These are phyloP conservation scores for Myxozyma geophila DNA, from an alignment of 805 yeast genomes.

Conservation along the genomic window DNA sequence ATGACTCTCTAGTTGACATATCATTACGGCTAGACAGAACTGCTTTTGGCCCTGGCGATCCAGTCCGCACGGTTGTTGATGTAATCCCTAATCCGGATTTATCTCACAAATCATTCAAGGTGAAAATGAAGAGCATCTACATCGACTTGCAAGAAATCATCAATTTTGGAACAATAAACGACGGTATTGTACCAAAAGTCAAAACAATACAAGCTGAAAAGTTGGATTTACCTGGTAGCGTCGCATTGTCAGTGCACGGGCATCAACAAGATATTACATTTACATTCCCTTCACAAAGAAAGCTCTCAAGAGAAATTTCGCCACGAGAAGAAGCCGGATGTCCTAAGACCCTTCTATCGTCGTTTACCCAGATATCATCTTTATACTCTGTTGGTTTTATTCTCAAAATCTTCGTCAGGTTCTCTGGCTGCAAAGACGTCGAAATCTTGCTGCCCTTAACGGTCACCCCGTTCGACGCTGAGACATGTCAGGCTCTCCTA, in stretches of 20 bases:
- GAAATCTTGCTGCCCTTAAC: conserved; percentile 45
- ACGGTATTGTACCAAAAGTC: conserved; percentile 44
- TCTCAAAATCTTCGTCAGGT: conserved; percentile 45
- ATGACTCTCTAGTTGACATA: conserved; percentile 47
- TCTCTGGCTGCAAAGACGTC: conserved; percentile 48
- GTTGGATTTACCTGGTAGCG: conserved; percentile 37
- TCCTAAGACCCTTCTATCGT: conserved; percentile 44
- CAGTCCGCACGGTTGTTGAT: conserved; percentile 41
- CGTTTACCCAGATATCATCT: conserved; percentile 46
- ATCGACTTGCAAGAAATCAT: conserved; percentile 47
- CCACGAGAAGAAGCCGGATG: conserved; percentile 44
- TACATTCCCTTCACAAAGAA: conserved; percentile 41
- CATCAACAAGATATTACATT: conserved; percentile 40
- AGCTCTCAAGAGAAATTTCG: conserved; percentile 39
- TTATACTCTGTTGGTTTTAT: conserved; percentile 45
- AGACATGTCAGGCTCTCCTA: conserved; percentile 39
- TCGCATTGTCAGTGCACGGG: conserved; percentile 40
- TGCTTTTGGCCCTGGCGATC: conserved; percentile 50
- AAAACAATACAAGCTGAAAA: conserved; percentile 42
- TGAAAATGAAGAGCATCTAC: conserved; percentile 45
- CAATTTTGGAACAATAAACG: conserved; percentile 42
- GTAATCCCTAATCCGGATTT: conserved; percentile 47
- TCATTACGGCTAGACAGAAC: conserved; percentile 44
- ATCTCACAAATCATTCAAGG: conserved; percentile 45
- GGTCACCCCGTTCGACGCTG: conserved; percentile 47